phyloP scores from a whole-genome alignment of 768 basidiomycete species.

The Dacryopinax spathularia region DNA sequence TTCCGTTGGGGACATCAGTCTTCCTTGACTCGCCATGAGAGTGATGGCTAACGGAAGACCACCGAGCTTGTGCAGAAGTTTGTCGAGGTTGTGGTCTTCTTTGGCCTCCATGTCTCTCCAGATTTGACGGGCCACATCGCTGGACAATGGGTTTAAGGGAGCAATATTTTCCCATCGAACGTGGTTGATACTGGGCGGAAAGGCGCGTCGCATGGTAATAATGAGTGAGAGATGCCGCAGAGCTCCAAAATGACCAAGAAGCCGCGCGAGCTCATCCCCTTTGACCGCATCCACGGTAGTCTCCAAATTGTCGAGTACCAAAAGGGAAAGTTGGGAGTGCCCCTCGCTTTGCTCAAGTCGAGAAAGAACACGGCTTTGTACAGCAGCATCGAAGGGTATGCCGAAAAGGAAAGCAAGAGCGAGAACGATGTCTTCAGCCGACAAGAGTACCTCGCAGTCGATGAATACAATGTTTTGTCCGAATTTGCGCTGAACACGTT shows the following conservation, averaged over 20 bases:
- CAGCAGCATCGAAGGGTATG: slow-evolving; percentile 17
- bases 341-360: slow-evolving; percentile 13
- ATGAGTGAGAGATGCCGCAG: slow-evolving; percentile 23
- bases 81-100: not conserved
- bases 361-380: slow-evolving; percentile 14
- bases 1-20: not conserved
- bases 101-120: not conserved
- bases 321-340: slow-evolving; percentile 18
- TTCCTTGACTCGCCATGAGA: not conserved
- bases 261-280: slow-evolving; percentile 16
- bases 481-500: slow-evolving; percentile 17
- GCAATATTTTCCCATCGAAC: not conserved
- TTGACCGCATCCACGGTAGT: slow-evolving; percentile 25
- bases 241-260: slow-evolving; percentile 18
- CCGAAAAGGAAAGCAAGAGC: slow-evolving; percentile 17
- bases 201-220: slow-evolving; percentile 23
- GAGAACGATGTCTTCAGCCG: slow-evolving; percentile 18
- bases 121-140: not conserved
- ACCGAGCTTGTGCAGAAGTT: not conserved
- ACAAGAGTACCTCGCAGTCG: slow-evolving; percentile 24
- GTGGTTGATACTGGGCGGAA: not conserved
- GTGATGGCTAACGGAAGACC: not conserved
- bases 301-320: slow-evolving; percentile 32
- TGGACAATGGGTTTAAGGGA: not conserved
- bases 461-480: slow-evolving; percentile 22